Base-by-base conservation (phyloP, 2,329 filamentous ascomycete genomes). In the Ceratocystis harringtonii region DNA sequence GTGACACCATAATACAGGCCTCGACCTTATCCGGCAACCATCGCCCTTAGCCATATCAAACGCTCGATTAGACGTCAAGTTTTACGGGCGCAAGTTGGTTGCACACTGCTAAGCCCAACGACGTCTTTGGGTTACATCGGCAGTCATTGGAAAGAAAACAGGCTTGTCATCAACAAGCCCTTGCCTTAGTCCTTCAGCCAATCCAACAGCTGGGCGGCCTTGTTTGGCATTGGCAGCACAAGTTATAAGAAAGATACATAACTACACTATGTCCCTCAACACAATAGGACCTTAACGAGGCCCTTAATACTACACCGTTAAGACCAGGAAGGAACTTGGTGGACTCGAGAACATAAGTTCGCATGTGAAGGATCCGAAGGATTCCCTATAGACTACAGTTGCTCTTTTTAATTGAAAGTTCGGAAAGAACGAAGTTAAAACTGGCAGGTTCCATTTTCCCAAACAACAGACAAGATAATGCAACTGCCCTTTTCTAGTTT, bases 1-100 rank as follows among this genome's bases (percentile, higher is more conserved):
- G n/a, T 12, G 48, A n/a, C 6, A 52, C 5, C 5, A 41, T 1
- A 41, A 41, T 12, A 12, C 3, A 41, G 36, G 3, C 3, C 36
- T 15, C 10, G 10, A 41, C 10, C 15, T 41, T 41, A 12, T 41
- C 12, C 1, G 10, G n/a, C 45, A n/a, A 17, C n/a, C 19, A 22
- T 2, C 19, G n/a, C 45, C 2, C 17, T 22, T 22, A 22, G 17
- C 17, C 45, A 48, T 3, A n/a, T 19, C 17, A 0, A n/a, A 30
- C 12, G 50, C 12, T 32, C 30, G 52, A 57, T 12, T n/a, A n/a
- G 52, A 57, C 52, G 52, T 57, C 52, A 25, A 57, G 22, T 30
- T 57, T 57, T 57, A 57, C 52, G 52, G 52, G 52, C 52, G 52
- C 25, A 57, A 57, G 22, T 32, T 57, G 52, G 52, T 57, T 57